These are phyloP conservation scores for Malania oleifera DNA, from an alignment of 164 flowering plant genomes.

Conservation along the genomic window DNA sequence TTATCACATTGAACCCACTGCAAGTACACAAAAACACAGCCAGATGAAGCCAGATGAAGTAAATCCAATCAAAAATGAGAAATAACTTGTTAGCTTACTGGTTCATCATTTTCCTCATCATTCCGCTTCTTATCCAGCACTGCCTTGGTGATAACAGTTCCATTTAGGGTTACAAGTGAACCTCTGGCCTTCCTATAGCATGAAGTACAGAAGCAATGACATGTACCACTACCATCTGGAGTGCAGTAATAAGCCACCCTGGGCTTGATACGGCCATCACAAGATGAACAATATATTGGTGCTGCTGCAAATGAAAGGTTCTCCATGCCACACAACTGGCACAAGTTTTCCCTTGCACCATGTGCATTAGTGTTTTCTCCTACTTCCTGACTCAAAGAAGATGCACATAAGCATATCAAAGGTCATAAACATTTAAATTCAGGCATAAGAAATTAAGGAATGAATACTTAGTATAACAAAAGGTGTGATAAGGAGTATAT, in stretches of 20 bases:
- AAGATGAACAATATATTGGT: slow-evolving; percentile 42
- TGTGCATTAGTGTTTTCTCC: slow-evolving; percentile 3
- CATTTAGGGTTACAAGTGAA: slow-evolving; percentile 18
- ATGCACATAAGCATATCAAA: not conserved
- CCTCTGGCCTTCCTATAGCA: slow-evolving; percentile 28
- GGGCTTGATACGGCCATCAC: slow-evolving; percentile 30
- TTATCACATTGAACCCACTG: slow-evolving; percentile 66
- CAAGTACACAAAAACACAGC: slow-evolving; percentile 11
- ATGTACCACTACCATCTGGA: slow-evolving; percentile 11
- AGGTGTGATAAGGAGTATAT: too few relatives aligned
- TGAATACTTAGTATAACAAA: too few relatives aligned
- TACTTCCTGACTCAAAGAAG: slow-evolving; percentile 2
- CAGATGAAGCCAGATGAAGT: not conserved
- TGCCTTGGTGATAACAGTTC: slow-evolving; percentile 21
- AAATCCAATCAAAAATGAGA: too few relatives aligned
- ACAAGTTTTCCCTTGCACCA: slow-evolving; percentile 15
- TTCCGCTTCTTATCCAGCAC: slow-evolving; percentile 30
- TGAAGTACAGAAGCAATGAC: slow-evolving; percentile 25
- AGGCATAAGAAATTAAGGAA: too few relatives aligned
- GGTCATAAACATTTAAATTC: not conserved
- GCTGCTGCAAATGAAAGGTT: slow-evolving; percentile 28
- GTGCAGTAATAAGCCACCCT: slow-evolving; percentile 24
- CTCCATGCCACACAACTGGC: slow-evolving; percentile 37
- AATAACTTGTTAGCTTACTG: too few relatives aligned
- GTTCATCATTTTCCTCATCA: slow-evolving; percentile 14